phyloP scores from a whole-genome alignment of 2,329 filamentous ascomycete genomes.

The Trematosphaeria pertusa region DNA sequence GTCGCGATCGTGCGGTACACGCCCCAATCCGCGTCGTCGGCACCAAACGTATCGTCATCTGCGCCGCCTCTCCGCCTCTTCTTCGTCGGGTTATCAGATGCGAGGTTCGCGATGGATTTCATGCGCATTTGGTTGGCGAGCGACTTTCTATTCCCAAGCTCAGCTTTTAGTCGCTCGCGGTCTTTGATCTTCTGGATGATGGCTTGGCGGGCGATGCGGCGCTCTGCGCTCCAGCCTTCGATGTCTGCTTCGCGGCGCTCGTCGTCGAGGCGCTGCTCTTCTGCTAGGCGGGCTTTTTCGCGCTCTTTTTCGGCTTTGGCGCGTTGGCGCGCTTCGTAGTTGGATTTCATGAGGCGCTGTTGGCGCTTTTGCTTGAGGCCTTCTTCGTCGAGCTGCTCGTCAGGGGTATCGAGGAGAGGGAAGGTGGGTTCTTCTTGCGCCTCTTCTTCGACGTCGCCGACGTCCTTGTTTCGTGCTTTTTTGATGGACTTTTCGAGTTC shows the following conservation, averaged over 20 bases:
- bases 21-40: slow-evolving; percentile 97
- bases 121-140: slow-evolving; percentile 96
- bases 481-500: slow-evolving; percentile 91
- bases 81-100: slow-evolving; percentile 82
- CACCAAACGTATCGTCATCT: slow-evolving; percentile 95
- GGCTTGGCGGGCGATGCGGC: slow-evolving; percentile 73
- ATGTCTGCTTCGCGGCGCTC: slow-evolving; percentile 85
- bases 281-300: slow-evolving; percentile 82
- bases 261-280: slow-evolving; percentile 82
- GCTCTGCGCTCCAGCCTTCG: slow-evolving; percentile 85
- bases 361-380: slow-evolving; percentile 90
- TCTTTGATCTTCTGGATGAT: slow-evolving; percentile 88
- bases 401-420: slow-evolving; percentile 84
- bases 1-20: slow-evolving; percentile 93
- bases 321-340: slow-evolving; percentile 89
- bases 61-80: slow-evolving; percentile 84
- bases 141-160: slow-evolving; percentile 95
- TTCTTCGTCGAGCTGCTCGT: slow-evolving; percentile 92
- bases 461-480: slow-evolving; percentile 89
- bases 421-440: slow-evolving; percentile 82
- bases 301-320: slow-evolving; percentile 95
- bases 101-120: slow-evolving; percentile 96
- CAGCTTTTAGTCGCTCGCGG: slow-evolving; percentile 88
- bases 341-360: slow-evolving; percentile 91
- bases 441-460: slow-evolving; percentile 82